Base-by-base conservation (phyloP, 2,329 filamentous ascomycete genomes). In the Trichoderma asperellum region DNA sequence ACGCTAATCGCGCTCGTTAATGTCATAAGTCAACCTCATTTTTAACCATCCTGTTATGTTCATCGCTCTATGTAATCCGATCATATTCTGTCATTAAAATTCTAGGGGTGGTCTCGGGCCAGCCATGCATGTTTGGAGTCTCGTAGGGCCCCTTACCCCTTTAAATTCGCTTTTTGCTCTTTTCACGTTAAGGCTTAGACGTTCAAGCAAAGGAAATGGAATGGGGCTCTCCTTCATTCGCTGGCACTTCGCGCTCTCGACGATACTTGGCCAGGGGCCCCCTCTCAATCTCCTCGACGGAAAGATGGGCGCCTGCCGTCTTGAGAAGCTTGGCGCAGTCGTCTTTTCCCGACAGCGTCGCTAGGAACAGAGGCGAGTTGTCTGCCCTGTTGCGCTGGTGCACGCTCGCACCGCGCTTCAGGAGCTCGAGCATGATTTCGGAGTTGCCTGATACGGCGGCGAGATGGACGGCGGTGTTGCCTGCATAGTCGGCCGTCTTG, bases 401-500 rank as follows among this genome's bases (percentile, higher is more conserved):
- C 6, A 92, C 89, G 74, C 88, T 89, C n/a, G 88, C 88, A 8
- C 89, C 89, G 24, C 84, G 82, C 53, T 81, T 81, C 14, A 92
- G 82, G 58, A 92, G 79, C 74, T 88, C 86, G 29, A 84, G 80
- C 73, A 91, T 79, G 35, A 91, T 84, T n/a, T 82, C 82, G 0
- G 81, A 79, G 69, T 85, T 82, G 21, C 87, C 83, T 1, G 84
- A 83, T 5, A 88, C 83, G 35, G 87, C 85, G 1, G 87, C 87
- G 2, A 89, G 83, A 74, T 89, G 87, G 47, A 88, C 79, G 4
- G 84, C 85, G 32, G 92, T 95, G 80, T 95, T 96, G 58, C 92
- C 92, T 24, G 91, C 91, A 77, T 95, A 95, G 80, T 96, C 92
- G 35, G 88, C 87, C 72, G 90, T 89, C 75, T 92, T 92, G 56